These are phyloP conservation scores for Aurantiochytrium sp. DNA, from an alignment of 108 stramenopile species.

Conservation along the genomic window DNA sequence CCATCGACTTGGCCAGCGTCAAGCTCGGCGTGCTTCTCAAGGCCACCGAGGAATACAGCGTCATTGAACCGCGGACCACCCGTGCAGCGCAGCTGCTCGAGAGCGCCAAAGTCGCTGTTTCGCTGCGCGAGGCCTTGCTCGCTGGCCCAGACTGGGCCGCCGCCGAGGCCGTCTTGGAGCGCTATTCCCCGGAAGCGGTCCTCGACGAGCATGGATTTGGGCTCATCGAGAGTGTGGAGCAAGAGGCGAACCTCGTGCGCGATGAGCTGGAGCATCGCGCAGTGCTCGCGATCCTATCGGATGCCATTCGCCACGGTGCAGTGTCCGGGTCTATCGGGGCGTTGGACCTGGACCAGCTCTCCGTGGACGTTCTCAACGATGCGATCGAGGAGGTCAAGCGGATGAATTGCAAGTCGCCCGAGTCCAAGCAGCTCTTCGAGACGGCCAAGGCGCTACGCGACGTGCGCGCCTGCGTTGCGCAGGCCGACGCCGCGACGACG, in stretches of 20 bases:
- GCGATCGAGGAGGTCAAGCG: neutral
- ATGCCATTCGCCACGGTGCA: neutral
- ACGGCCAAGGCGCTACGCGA: neutral
- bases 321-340: neutral
- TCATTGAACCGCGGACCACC: neutral
- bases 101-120: neutral
- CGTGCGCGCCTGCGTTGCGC: neutral
- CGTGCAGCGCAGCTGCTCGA: neutral
- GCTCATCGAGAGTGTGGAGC: neutral
- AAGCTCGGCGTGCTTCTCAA: conserved; percentile 5
- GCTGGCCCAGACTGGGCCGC: neutral
- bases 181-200: neutral
- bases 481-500: neutral
- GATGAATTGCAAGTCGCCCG: neutral
- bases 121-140: neutral
- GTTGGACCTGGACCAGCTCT: neutral
- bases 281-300: neutral
- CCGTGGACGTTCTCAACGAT: neutral
- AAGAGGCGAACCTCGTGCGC: neutral
- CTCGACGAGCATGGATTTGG: neutral
- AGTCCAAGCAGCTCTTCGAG: conserved; percentile 1
- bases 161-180: neutral
- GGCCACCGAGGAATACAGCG: neutral
- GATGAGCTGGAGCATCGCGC: neutral
- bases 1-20: neutral